A percentile compares a stretch with the other conserved stretches of the same genome.
These are phyloP conservation scores for Penicillium pulvis DNA, from an alignment of 495 filamentous ascomycete species.

Conservation along the genomic window DNA sequence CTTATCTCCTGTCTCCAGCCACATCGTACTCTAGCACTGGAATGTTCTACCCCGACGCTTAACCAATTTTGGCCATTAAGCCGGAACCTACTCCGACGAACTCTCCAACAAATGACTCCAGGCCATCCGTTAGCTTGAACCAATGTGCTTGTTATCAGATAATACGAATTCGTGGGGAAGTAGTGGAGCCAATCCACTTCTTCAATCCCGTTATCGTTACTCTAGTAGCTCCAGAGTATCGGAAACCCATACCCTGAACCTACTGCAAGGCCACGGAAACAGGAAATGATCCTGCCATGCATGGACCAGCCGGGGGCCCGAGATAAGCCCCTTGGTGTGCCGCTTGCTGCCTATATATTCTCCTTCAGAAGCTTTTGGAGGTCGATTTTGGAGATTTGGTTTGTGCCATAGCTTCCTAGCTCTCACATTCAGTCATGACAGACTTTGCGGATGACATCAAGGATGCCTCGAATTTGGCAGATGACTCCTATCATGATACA, in stretches of 20 bases:
- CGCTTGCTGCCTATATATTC: slow-evolving; percentile 13
- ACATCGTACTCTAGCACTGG: not conserved
- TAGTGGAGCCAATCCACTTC: slow-evolving; percentile 13
- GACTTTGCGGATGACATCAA: slow-evolving; percentile 24
- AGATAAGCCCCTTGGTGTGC: slow-evolving; percentile 14
- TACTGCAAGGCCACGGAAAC: not conserved
- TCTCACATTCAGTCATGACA: slow-evolving; percentile 12
- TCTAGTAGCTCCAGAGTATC: not conserved
- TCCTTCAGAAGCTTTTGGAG: not conserved
- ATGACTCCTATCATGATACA: slow-evolving; percentile 13
- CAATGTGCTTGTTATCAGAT: slow-evolving; percentile 16
- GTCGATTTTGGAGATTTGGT: not conserved
- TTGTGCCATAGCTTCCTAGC: not conserved
- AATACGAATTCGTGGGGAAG: slow-evolving; percentile 22
- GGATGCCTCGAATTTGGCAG: slow-evolving; percentile 10
- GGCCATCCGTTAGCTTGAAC: not conserved
- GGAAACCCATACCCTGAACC: slow-evolving; percentile 3
- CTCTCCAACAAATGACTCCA: not conserved
- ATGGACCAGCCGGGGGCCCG: slow-evolving; percentile 8
- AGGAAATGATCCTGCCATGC: slow-evolving; percentile 9
- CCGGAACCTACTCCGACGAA: slow-evolving; percentile 13
- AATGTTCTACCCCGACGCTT: slow-evolving; percentile 8
- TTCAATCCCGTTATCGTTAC: slow-evolving; percentile 10
- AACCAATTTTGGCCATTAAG: not conserved
- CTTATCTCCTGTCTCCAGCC: slow-evolving; percentile 2